Conservation (phyloP, 805 yeast genomes). For the Kazachstania taianensis region DNA sequence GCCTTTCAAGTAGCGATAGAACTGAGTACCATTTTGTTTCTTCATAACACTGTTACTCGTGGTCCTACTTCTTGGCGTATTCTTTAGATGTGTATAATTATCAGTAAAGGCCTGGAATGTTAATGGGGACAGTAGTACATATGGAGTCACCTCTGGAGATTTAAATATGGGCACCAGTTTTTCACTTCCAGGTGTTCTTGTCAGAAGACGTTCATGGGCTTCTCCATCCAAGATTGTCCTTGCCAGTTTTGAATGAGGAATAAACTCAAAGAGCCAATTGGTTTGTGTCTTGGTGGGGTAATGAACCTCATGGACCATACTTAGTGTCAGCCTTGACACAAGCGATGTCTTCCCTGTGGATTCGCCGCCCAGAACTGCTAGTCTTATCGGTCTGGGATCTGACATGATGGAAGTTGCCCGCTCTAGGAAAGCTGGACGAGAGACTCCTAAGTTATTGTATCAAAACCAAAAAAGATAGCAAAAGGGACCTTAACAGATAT, state of each 20-base stretch:
- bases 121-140: slow-evolving; percentile 30
- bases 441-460: no score
- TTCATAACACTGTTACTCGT: slow-evolving; percentile 6
- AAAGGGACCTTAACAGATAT: no score
- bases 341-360: slow-evolving; percentile 53
- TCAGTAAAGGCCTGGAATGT: slow-evolving; percentile 29
- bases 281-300: slow-evolving; percentile 62
- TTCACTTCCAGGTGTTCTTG: slow-evolving; percentile 25
- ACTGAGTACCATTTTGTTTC: slow-evolving; percentile 1
- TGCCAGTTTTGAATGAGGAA: slow-evolving; percentile 33
- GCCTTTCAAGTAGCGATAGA: not conserved
- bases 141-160: slow-evolving; percentile 24
- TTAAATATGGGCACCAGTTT: slow-evolving; percentile 22
- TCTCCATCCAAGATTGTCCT: slow-evolving; percentile 39
- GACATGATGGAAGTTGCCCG: slow-evolving; percentile 4
- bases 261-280: slow-evolving; percentile 47
- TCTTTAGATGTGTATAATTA: slow-evolving; percentile 16
- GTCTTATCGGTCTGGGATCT: slow-evolving; percentile 37
- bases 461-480: no score
- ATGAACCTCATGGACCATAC: slow-evolving; percentile 52
- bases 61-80: slow-evolving; percentile 11
- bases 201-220: slow-evolving; percentile 33
- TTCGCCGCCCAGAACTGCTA: slow-evolving; percentile 53
- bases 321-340: slow-evolving; percentile 38
- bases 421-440: no score